Evolutionary conservation across 2,329 filamentous ascomycete genomes (phyloP).

Genomic region (Leptographium radiaticola): DNA sequence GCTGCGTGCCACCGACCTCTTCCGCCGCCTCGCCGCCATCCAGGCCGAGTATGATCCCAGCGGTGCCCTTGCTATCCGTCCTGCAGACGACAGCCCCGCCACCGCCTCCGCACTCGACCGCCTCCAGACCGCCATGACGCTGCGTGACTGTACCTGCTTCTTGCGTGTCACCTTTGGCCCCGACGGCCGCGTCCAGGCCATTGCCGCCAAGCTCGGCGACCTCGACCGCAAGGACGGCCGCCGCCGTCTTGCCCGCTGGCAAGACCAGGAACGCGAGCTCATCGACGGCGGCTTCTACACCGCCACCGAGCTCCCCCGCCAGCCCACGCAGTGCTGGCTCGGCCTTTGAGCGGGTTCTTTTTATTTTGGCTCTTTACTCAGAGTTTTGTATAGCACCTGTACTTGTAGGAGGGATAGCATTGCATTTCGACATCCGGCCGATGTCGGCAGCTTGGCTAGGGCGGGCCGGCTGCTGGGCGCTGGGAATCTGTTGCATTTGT

Average conservation of each 20-base stretch:
- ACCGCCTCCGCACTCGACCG: conserved; percentile 22
- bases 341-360: neutral
- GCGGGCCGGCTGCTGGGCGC: no score
- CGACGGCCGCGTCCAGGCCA: conserved; percentile 34
- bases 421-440: no score
- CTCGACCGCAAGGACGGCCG: conserved; percentile 61
- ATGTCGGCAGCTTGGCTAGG: no score
- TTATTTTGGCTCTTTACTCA: no score
- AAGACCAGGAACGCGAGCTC: conserved; percentile 45
- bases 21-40: conserved; percentile 29
- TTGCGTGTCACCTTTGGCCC: conserved; percentile 55
- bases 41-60: conserved; percentile 17
- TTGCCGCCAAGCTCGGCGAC: conserved; percentile 56
- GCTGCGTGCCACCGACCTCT: conserved; percentile 24
- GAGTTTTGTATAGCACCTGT: neutral
- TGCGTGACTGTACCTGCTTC: conserved; percentile 68
- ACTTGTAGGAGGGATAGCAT: neutral
- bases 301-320: conserved; percentile 11
- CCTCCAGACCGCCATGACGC: conserved; percentile 62
- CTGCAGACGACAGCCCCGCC: neutral
- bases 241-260: conserved; percentile 59
- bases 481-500: no score
- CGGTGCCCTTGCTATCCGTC: conserved; percentile 3
- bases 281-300: conserved; percentile 57
- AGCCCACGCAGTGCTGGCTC: conserved; percentile 15